Base-by-base conservation (phyloP, 176 grass and related monocot species). In the Aegilops bicornis region DNA sequence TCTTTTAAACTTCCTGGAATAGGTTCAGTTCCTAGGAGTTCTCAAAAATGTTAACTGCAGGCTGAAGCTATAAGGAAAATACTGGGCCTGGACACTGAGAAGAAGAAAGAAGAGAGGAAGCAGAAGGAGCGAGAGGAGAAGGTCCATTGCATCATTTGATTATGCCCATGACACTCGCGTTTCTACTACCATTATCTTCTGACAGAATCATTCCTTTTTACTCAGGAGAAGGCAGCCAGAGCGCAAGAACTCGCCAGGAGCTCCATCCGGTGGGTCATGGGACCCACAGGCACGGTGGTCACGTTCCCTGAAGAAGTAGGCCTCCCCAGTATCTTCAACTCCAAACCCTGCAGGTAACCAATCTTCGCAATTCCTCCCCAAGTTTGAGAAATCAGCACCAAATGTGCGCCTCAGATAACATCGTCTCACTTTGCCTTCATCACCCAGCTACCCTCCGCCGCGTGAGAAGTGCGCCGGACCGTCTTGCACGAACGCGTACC, bases 61-160 rank as follows among this genome's bases (percentile, higher is more conserved):
- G 92, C 90, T 75, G 97, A 99, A 75, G 97, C 94, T 64, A 94
- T 94, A 84, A 94, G 90, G 77, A 96, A 96, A 89, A 96, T 99
- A 87, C 80, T 96, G 80, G 97, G 97, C 81, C 78, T 94, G 68
- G 97, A 99, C 68, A 91, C 94, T 16, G 92, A 93, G 48, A 96
- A 93, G 71, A 99, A 99, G 82, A 99, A 94, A 83, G 92, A 99
- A 94, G 97, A 99, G 84, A 94, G 89, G 89, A 99, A 96, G 78
- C 94, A 94, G 67, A 99, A 94, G 78, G 94, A 99, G 83, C 90
- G 73, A 19, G 92, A 96, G 85, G 90, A 92, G 54, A 96, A 88
- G 92, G 97, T 92, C 14, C 3, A 43, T 52, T 62, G 78, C 63
- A 52, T 87, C 27, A 64, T 90, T 63, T 70, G 61, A 54, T 37